Conservation (phyloP, 441 rosid genomes). For the Croton laevigatus region DNA sequence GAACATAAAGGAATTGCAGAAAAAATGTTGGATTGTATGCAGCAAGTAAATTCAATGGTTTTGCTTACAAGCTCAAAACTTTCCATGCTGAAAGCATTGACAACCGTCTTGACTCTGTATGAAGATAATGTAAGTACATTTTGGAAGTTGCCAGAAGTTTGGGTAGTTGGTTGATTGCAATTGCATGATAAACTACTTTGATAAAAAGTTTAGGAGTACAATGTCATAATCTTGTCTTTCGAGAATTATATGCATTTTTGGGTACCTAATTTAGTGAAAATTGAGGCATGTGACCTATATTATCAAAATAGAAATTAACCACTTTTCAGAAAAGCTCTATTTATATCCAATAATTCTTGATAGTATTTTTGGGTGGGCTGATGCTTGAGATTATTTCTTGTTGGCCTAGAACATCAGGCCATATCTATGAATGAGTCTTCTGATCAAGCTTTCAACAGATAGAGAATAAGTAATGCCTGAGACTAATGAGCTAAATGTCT, state of each 20-base stretch:
- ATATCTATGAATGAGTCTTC: constrained; percentile 8
- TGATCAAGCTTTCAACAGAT: not conserved
- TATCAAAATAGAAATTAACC: not conserved
- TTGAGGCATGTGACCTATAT: no score
- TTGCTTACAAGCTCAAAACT: constrained; percentile 64
- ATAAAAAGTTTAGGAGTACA: not conserved
- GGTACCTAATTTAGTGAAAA: not conserved
- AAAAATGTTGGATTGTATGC: constrained; percentile 62
- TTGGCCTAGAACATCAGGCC: not conserved
- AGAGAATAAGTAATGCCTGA: not conserved
- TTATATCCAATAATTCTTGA: not conserved
- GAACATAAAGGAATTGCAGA: constrained; percentile 58
- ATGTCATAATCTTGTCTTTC: constrained; percentile 3
- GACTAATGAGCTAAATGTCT: not conserved
- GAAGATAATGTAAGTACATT: constrained; percentile 57
- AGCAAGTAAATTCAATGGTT: constrained; percentile 60
- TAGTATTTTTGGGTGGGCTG: no score
- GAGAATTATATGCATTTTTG: not conserved
- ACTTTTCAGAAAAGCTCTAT: not conserved
- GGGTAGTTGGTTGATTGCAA: not conserved
- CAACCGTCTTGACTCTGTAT: constrained; percentile 52
- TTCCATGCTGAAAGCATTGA: constrained; percentile 61
- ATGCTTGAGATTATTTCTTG: not conserved
- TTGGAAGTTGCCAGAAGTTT: not conserved
- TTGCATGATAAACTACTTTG: not conserved